Conservation (phyloP, 768 basidiomycete genomes). For the Lactarius tabidus region DNA sequence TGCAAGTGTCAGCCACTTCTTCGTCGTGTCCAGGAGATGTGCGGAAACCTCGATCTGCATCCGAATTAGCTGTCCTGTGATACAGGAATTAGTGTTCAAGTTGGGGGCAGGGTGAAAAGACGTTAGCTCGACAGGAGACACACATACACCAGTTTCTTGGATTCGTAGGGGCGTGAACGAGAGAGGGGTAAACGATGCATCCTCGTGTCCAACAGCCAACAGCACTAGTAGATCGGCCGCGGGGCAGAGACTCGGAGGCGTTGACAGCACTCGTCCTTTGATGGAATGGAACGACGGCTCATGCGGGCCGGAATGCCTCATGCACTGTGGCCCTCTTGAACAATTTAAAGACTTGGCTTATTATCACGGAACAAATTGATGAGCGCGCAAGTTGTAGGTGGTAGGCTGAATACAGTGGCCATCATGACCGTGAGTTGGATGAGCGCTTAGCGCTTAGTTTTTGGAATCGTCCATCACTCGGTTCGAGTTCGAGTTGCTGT, state of each 20-base stretch:
- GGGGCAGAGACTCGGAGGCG: background rate
- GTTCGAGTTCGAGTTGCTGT: too few relatives aligned
- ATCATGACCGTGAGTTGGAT: too few relatives aligned
- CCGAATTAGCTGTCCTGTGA: background rate
- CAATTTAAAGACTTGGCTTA: too few relatives aligned
- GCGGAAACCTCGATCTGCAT: background rate
- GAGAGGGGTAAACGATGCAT: slow-evolving; percentile 11
- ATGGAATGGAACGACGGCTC: background rate
- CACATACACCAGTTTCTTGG: background rate
- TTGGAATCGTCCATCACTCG: too few relatives aligned
- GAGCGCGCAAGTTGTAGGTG: too few relatives aligned
- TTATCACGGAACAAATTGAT: too few relatives aligned
- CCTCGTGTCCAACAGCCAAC: slow-evolving; percentile 5
- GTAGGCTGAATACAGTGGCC: too few relatives aligned
- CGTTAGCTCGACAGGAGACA: background rate
- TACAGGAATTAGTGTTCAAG: too few relatives aligned
- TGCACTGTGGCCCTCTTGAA: too few relatives aligned
- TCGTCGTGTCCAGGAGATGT: background rate
- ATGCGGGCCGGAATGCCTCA: background rate
- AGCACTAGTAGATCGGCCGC: background rate
- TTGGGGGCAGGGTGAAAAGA: background rate
- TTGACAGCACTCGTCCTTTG: background rate
- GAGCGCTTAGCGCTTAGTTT: too few relatives aligned
- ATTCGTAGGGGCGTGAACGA: background rate
- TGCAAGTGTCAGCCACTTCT: slow-evolving; percentile 1